Conservation (phyloP, 2,329 filamentous ascomycete genomes). For the Sclerotinia subarctica region DNA sequence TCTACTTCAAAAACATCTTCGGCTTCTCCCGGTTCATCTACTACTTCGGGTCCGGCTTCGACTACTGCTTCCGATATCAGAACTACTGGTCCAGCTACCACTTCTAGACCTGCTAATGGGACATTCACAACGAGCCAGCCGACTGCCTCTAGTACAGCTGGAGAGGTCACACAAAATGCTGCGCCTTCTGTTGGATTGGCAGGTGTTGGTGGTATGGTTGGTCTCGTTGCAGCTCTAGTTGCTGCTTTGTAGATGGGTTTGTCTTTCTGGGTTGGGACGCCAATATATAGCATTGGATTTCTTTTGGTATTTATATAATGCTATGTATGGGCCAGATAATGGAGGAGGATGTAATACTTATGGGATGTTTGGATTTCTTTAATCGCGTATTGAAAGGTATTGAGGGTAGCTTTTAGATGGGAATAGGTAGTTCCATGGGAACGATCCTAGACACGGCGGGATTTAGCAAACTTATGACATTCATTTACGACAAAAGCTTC, state of each 20-base stretch:
- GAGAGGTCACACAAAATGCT: neutral
- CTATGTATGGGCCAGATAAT: neutral
- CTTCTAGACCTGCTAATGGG: neutral
- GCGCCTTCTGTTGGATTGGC: constrained; percentile 3
- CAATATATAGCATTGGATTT: neutral
- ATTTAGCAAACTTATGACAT: constrained; percentile 2
- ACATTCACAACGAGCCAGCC: neutral
- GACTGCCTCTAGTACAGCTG: neutral
- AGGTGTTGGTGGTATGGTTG: constrained; percentile 7
- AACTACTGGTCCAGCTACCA: neutral
- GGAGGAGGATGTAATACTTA: constrained; percentile 6
- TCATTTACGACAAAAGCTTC: neutral
- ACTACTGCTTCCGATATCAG: neutral
- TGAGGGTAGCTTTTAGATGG: neutral
- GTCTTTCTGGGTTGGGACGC: neutral
- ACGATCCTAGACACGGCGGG: neutral
- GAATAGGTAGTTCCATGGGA: neutral
- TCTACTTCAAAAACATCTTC: neutral
- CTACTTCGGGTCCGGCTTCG: neutral
- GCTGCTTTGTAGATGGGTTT: constrained; percentile 9
- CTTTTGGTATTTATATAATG: neutral
- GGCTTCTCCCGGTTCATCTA: neutral
- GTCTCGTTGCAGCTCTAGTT: neutral
- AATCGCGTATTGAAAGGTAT: neutral
- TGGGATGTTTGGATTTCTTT: neutral